Evolutionary conservation across 169 alveolate genomes (phyloP).

Genomic region (Plasmodium falciparum): DNA sequence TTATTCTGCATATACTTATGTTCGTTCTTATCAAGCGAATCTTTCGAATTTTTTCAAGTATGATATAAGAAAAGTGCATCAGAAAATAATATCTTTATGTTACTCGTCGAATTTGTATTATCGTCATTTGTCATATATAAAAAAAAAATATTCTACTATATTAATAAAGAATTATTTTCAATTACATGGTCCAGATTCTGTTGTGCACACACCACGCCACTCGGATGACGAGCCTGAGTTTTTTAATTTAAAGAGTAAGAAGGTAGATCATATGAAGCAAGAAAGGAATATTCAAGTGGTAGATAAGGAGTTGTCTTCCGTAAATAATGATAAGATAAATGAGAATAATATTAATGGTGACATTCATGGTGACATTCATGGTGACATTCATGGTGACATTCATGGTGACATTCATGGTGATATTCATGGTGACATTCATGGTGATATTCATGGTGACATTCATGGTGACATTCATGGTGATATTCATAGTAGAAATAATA

Average conservation of each 20-base stretch:
- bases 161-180: constrained; percentile 23
- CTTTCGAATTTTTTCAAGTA: constrained; percentile 12
- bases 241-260: constrained; percentile 8
- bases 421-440: too few relatives aligned
- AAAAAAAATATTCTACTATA: constrained; percentile 24
- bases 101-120: constrained; percentile 52
- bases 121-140: constrained; percentile 25
- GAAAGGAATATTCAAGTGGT: neutral
- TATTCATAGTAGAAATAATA: neutral
- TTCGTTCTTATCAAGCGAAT: constrained; percentile 28
- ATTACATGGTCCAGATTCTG: constrained; percentile 45
- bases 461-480: too few relatives aligned
- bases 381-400: too few relatives aligned
- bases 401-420: too few relatives aligned
- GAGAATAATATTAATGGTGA: neutral
- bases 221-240: constrained; percentile 17
- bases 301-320: neutral
- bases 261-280: neutral
- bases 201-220: constrained; percentile 40
- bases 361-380: too few relatives aligned
- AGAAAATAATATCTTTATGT: constrained; percentile 47
- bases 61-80: constrained; percentile 37
- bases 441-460: too few relatives aligned
- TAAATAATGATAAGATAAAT: neutral
- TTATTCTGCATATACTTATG: constrained; percentile 59